Conservation (phyloP, 2,329 filamentous ascomycete genomes). For the Teratosphaeria destructans region DNA sequence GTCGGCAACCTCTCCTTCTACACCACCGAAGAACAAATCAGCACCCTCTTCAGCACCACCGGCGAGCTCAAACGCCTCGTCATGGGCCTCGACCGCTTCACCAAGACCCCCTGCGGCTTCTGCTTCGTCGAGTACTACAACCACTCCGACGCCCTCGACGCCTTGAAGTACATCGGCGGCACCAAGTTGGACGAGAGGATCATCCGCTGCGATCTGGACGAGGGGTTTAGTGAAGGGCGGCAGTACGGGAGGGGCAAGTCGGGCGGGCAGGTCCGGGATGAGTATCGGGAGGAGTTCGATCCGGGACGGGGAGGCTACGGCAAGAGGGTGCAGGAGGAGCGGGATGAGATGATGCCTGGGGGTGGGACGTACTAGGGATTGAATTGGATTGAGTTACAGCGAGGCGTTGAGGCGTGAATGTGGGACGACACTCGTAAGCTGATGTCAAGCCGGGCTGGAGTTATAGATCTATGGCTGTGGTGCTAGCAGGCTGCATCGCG, state of each 20-base stretch:
- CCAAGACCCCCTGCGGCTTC: conserved; percentile 96
- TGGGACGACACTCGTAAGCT: too few relatives aligned
- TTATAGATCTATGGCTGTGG: too few relatives aligned
- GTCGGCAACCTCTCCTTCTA: conserved; percentile 38
- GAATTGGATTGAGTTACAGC: background rate
- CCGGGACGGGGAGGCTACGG: conserved; percentile 87
- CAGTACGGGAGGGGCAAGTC: conserved; percentile 93
- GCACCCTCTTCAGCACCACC: conserved; percentile 57
- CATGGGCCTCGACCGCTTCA: conserved; percentile 94
- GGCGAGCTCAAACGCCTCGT: conserved; percentile 96
- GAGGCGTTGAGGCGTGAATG: background rate
- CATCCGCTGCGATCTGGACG: conserved; percentile 89
- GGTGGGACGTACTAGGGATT: background rate
- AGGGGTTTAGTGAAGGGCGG: conserved; percentile 88
- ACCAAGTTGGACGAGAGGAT: conserved; percentile 97
- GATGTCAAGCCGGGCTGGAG: too few relatives aligned
- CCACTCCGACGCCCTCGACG: conserved; percentile 92
- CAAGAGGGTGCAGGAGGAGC: conserved; percentile 59
- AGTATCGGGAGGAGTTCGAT: conserved; percentile 95
- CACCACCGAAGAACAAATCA: conserved; percentile 97
- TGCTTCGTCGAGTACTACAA: conserved; percentile 99
- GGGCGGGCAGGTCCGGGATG: conserved; percentile 91
- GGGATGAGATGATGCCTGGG: conserved; percentile 9
- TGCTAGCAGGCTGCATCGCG: too few relatives aligned
- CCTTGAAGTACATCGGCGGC: conserved; percentile 96